A percentile compares a stretch with the other conserved stretches of the same genome.
phyloP scores from a whole-genome alignment of 2,329 filamentous ascomycete species.

The Myotisia sp. region DNA sequence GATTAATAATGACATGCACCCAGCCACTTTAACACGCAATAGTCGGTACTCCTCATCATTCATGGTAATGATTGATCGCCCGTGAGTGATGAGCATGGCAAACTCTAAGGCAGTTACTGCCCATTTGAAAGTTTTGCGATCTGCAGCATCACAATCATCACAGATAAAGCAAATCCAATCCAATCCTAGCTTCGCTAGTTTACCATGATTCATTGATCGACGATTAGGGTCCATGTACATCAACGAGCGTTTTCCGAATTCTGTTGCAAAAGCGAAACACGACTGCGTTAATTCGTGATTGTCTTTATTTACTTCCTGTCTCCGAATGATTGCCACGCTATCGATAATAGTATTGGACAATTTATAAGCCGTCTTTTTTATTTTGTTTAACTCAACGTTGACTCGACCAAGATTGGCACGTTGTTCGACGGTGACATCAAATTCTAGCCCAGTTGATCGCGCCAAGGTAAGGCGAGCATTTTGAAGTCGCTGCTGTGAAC shows the following conservation, averaged over 20 bases:
- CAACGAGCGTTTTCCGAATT: conserved; percentile 89
- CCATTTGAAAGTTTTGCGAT: conserved; percentile 94
- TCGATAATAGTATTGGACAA: conserved; percentile 98
- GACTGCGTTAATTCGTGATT: conserved; percentile 95
- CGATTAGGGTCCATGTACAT: conserved; percentile 93
- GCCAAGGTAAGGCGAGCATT: conserved; percentile 67
- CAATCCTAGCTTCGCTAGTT: conserved; percentile 78
- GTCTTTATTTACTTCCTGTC: conserved; percentile 58
- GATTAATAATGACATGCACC: conserved; percentile 93
- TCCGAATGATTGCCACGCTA: conserved; percentile 82
- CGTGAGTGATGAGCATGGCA: conserved; percentile 91
- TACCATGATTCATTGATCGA: conserved; percentile 92
- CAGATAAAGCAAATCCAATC: conserved; percentile 98
- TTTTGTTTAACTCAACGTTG: conserved; percentile 78
- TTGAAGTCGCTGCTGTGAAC: conserved; percentile 62
- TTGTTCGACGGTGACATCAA: conserved; percentile 82
- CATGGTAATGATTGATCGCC: conserved; percentile 81
- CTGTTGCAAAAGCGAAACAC: conserved; percentile 96
- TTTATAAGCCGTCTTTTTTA: conserved; percentile 90
- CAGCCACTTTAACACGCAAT: conserved; percentile 75
- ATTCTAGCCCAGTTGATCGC: conserved; percentile 64
- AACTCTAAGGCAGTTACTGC: conserved; percentile 90
- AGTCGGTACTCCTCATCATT: conserved; percentile 75
- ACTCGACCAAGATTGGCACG: conserved; percentile 87
- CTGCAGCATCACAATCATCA: conserved; percentile 86